phyloP scores from a whole-genome alignment of 179 eudicot genomes.

The Sideroxylon spinosum region DNA sequence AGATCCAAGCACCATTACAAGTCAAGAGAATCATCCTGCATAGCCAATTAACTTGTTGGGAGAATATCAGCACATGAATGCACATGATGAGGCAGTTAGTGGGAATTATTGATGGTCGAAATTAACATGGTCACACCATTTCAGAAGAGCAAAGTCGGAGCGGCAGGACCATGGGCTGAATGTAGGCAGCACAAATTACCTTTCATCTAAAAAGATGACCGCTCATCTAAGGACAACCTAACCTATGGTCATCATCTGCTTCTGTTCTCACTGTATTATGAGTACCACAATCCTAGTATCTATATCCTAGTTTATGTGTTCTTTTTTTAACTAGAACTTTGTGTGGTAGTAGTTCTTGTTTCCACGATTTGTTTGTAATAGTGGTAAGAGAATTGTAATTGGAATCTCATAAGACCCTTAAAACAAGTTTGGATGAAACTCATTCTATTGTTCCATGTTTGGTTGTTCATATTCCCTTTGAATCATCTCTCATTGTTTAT shows the following conservation, averaged over 20 bases:
- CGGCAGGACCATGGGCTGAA: not conserved
- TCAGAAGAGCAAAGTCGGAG: not conserved
- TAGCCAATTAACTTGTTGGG: not conserved
- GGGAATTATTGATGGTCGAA: not conserved
- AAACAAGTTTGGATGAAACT: too few species aligned
- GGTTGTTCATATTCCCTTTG: too few species aligned
- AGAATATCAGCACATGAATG: not conserved
- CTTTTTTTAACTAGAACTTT: too few species aligned
- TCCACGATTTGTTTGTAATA: not conserved
- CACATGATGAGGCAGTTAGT: not conserved
- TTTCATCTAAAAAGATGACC: not conserved
- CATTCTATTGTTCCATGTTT: too few species aligned
- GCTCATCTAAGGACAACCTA: not conserved
- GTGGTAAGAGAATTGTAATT: not conserved
- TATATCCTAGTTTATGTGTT: not conserved
- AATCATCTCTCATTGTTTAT: too few species aligned
- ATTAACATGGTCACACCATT: not conserved
- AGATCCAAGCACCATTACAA: too few species aligned
- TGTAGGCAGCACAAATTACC: not conserved
- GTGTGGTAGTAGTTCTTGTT: not conserved
- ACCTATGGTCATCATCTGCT: not conserved
- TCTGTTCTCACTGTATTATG: not conserved
- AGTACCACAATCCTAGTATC: not conserved
- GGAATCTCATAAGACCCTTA: not conserved
- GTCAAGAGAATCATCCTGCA: not conserved